Conservation (phyloP, 805 yeast species). For the Metschnikowia sp. region DNA sequence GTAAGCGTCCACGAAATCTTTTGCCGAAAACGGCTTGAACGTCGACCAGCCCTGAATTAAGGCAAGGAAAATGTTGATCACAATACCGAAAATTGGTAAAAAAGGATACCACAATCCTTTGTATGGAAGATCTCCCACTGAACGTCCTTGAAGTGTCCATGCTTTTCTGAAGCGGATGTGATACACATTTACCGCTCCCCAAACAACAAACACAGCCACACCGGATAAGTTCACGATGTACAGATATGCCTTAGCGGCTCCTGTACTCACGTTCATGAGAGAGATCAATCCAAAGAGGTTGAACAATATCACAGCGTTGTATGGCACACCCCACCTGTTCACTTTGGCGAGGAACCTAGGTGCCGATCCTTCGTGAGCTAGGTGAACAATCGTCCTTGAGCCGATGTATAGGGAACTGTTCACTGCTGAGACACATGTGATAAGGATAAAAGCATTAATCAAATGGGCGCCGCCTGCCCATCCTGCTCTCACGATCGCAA, state of each 20-base stretch:
- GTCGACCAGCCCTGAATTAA: constrained; percentile 66
- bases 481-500: constrained; percentile 39
- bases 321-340: constrained; percentile 62
- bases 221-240: constrained; percentile 64
- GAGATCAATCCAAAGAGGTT: constrained; percentile 55
- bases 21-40: constrained; percentile 53
- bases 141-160: constrained; percentile 36
- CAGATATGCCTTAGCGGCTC: constrained; percentile 56
- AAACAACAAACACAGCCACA: constrained; percentile 63
- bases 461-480: constrained; percentile 47
- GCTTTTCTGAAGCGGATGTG: constrained; percentile 56
- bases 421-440: constrained; percentile 66
- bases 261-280: constrained; percentile 53
- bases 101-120: constrained; percentile 47
- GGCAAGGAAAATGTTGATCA: constrained; percentile 50
- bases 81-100: constrained; percentile 47
- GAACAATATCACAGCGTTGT: constrained; percentile 52
- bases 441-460: constrained; percentile 57
- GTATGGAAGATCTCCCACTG: constrained; percentile 32
- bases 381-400: constrained; percentile 60
- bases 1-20: constrained; percentile 53
- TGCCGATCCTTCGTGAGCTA: constrained; percentile 60
- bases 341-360: constrained; percentile 53
- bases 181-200: constrained; percentile 57
- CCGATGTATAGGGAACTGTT: constrained; percentile 69